A percentile compares a stretch with the other conserved stretches of the same genome.
phyloP scores from a whole-genome alignment of 495 filamentous ascomycete species.

The Annulohypoxylon nitens region DNA sequence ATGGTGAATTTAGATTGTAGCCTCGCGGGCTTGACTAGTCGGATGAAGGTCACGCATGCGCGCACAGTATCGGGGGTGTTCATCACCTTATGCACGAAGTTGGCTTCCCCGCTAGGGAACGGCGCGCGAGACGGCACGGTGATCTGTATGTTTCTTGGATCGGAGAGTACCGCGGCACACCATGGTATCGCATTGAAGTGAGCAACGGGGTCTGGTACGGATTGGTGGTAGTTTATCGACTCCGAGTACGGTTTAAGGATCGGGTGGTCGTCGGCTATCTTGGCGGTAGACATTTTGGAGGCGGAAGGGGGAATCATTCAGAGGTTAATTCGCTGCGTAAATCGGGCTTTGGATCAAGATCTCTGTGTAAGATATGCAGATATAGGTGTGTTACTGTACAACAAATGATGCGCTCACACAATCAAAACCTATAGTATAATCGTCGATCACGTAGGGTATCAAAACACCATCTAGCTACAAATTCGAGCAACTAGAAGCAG shows the following conservation, averaged over 20 bases:
- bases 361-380: background rate
- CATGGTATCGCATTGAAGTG: constrained; percentile 69
- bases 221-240: constrained; percentile 33
- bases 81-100: constrained; percentile 68
- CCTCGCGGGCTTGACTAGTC: constrained; percentile 41
- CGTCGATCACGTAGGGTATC: constrained; percentile 4
- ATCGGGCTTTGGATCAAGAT: background rate
- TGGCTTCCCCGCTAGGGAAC: constrained; percentile 64
- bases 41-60: constrained; percentile 61
- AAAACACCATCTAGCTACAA: background rate
- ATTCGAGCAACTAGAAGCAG: background rate
- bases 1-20: background rate
- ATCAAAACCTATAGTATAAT: background rate
- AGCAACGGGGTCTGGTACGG: constrained; percentile 46
- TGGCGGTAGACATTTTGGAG: constrained; percentile 11
- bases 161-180: constrained; percentile 64
- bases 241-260: constrained; percentile 4
- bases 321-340: background rate
- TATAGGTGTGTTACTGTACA: background rate
- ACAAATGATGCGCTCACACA: background rate
- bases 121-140: constrained; percentile 58
- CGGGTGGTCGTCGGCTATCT: background rate
- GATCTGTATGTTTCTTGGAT: constrained; percentile 55
- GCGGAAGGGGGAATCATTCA: background rate
- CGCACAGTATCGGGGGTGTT: constrained; percentile 65